Evolutionary conservation across 1,284 basidiomycete species (phyloP), one percentile per base, ranked within the genome.

Genomic region (Cutaneotrichosporon arboriforme): DNA sequence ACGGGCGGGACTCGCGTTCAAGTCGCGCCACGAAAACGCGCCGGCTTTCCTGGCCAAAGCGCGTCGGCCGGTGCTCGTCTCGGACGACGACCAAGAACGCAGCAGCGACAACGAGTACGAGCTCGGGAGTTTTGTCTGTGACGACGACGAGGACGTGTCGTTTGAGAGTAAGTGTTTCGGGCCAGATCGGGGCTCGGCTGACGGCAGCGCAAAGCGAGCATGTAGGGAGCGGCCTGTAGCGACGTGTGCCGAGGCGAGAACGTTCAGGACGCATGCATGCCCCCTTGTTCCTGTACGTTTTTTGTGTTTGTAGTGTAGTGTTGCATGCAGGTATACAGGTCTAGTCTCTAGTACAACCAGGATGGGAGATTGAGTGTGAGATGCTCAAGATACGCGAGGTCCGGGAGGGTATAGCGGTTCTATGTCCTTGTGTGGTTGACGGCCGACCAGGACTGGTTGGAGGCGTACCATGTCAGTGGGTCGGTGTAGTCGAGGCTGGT

Each of bases 51-150:
- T 75, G 33, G 60, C 58, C 12, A 75, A 74, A 54, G 73, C 73
- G 5, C 54, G 68, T 18, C 57, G 58, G 52, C 64, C 73, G 7
- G 66, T 75, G 1, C 55, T 64, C 22, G 40, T 75, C 8, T 66
- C 64, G 17, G 69, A 73, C 46, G 69, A 72, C 42, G 70, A 72
- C 48, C 42, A 20, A 26, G 70, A 72, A 46, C 45, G 44, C 35
- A 56, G 52, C 9, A 66, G 64, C 48, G 69, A 73, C 36, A 66
- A 71, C 58, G 70, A 70, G 46, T 73, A 71, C 49, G 65, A 70
- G 53, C 50, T 72, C 35, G 71, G 69, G 2, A 72, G 69, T 45
- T 72, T 73, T 55, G 67, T 72, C 10, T 66, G 65, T 21, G 59
- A 65, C 41, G 67, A 72, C 22, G 70, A 66, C 21, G 69, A 66